A percentile compares a stretch with the other conserved stretches of the same genome.
Conservation (phyloP, 139 green algal genomes). For the Mesotaenium endlicherianum region DNA sequence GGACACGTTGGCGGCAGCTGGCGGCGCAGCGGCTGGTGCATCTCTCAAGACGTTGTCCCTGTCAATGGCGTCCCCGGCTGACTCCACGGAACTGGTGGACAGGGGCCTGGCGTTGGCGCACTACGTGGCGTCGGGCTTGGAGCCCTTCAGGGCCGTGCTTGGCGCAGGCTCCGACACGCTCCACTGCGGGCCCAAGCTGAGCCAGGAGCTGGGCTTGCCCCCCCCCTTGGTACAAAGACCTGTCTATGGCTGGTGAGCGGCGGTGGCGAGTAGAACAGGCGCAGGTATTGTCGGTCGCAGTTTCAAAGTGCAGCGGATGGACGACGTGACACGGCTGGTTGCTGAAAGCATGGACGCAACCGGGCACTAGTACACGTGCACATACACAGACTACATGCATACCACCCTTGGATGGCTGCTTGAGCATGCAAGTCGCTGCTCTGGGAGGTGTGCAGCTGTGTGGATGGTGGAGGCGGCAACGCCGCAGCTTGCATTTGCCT, state of each 20-base stretch:
- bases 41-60: conserved; percentile 11
- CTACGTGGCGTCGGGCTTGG: conserved; percentile 31
- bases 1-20: neutral
- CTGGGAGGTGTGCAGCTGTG: too few relatives aligned
- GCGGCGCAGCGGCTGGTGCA: neutral
- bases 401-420: too few relatives aligned
- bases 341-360: too few relatives aligned
- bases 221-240: conserved; percentile 12
- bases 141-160: neutral
- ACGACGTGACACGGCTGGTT: too few relatives aligned
- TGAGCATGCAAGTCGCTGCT: too few relatives aligned
- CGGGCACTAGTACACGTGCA: too few relatives aligned
- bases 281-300: neutral
- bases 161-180: conserved; percentile 35
- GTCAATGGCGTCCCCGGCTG: neutral
- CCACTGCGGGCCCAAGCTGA: neutral
- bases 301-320: too few relatives aligned
- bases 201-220: conserved; percentile 35
- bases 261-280: neutral
- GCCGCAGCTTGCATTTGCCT: too few relatives aligned
- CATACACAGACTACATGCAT: too few relatives aligned
- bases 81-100: conserved; percentile 26
- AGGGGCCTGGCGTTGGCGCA: conserved; percentile 15
- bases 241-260: conserved; percentile 35
- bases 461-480: too few relatives aligned